Base-by-base conservation (phyloP, 2,329 filamentous ascomycete genomes). In the Exophiala alcalophila region DNA sequence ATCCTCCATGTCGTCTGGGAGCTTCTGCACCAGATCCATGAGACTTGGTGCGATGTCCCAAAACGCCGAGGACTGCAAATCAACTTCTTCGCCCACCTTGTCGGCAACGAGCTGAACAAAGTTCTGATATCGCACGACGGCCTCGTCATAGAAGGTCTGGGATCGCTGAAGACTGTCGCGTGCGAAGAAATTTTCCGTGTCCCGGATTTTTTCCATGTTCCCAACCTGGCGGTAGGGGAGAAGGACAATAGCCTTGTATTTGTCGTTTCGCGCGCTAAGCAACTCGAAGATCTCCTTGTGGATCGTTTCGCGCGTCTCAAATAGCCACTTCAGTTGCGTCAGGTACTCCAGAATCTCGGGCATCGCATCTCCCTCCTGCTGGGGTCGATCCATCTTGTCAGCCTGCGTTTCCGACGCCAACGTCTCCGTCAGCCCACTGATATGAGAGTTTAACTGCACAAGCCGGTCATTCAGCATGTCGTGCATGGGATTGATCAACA, bases 41-140 rank as follows among this genome's bases (percentile, higher is more conserved):
- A 98, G 74, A 3, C 83, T 81, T 2, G 92, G 92, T 1, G 90
- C 91, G 57, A 97, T 94, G 60, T 98, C 92, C 92, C 92, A 98
- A 63, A 97, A 98, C 0, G 91, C 90, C 7, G 84, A 90, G 2
- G 96, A 76, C 65, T 97, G 92, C 41, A 88, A 79, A 61, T 96
- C 89, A 8, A 97, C 88, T 11, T 91, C 92, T 7, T 86, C 81
- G 14, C 82, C 81, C 15, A 95, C 90, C 41, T 92, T 92, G 55
- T 82, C 76, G 61, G 95, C 88, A 20, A 96, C 80, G 5, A 92
- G 79, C 32, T 77, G 74, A 54, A 86, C 76, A 60, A 97, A 90
- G 15, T 84, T 81, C 54, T 86, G 78, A 14, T 83, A 81, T 9
- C 92, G 81, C 52, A 79, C 75, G 21, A 90, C 70, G 0, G 83